Conservation (phyloP, 2,329 filamentous ascomycete genomes). For the Colletotrichum tabaci region DNA sequence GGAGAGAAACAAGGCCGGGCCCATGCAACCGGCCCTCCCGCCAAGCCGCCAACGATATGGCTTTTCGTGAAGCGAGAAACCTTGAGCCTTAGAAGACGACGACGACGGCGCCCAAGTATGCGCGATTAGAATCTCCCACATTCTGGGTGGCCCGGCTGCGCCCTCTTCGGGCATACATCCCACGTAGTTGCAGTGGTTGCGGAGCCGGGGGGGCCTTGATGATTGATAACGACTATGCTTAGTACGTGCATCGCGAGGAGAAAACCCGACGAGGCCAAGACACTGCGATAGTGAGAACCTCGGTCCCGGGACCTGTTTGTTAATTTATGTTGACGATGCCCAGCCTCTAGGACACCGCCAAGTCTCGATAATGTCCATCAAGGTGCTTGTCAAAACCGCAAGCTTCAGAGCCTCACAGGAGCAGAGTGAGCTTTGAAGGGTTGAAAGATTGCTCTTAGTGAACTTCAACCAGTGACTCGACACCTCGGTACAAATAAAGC, state of each 20-base stretch:
- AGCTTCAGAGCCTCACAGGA: constrained; percentile 21
- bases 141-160: neutral
- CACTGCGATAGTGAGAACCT: neutral
- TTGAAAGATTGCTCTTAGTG: too few species aligned
- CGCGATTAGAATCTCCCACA: constrained; percentile 18
- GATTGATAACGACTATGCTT: constrained; percentile 15
- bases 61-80: neutral
- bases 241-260: neutral
- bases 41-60: constrained; percentile 33
- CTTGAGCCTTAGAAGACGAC: constrained; percentile 8
- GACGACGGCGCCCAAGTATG: neutral
- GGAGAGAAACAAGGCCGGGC: constrained; percentile 4
- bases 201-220: constrained; percentile 15
- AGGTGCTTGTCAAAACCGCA: constrained; percentile 28
- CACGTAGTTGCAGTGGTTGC: constrained; percentile 21
- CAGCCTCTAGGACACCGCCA: constrained; percentile 1
- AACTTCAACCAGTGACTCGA: too few species aligned
- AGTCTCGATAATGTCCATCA: constrained; percentile 23
- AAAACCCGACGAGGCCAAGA: constrained; percentile 20
- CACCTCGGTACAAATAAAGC: neutral
- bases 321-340: constrained; percentile 26
- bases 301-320: neutral
- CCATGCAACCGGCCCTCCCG: constrained; percentile 13
- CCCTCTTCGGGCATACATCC: constrained; percentile 5
- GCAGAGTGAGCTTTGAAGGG: neutral